Evolutionary conservation across 495 filamentous ascomycete genomes (phyloP), one percentile per base, ranked within the genome.

Genomic region (Neurospora tetrasperma): DNA sequence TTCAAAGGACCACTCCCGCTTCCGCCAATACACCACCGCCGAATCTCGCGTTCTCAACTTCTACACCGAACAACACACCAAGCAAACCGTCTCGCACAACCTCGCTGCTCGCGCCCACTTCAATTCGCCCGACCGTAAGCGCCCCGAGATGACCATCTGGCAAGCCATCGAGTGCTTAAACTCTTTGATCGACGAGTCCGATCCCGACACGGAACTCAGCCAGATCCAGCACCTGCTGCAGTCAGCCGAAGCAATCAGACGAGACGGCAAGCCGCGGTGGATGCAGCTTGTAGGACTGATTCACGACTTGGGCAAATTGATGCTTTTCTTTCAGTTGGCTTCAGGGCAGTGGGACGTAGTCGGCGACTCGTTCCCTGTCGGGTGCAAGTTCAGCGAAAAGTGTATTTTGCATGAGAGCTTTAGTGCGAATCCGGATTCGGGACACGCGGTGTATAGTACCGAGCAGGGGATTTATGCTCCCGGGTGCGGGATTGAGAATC

Each of bases 271-370:
- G 84, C 94, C 94, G 7, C 86, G 92, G 42, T 97, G 94, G 94
- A 95, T 96, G 92, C 94, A 96, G 80, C 82, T 96, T 27, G 92
- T 90, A 0, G 93, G 94, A 1, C 86, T 96, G n/a, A 91, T 97
- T 75, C 94, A 97, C 80, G 94, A 96, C 75, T 85, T 96, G 16
- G 94, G 94, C 75, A 97, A 96, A 82, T 86, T 96, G 18, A 88
- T 96, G 42, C 76, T 80, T 10, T 95, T 89, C 86, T 94, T 96
- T 83, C 93, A 90, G 80, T 90, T 88, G 70, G 92, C 90, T 11
- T 82, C 90, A 72, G 93, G 94, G 68, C 94, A 97, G 79, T 96
- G 94, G 94, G 94, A 96, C 77, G 93, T 96, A 16, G 93, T 97
- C 12, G 94, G 94, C 18, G 94, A 97, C 77, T 95, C 92, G 0